Base-by-base conservation (phyloP, 2,329 filamentous ascomycete species). In the Hymenoscyphus fraxineus region DNA sequence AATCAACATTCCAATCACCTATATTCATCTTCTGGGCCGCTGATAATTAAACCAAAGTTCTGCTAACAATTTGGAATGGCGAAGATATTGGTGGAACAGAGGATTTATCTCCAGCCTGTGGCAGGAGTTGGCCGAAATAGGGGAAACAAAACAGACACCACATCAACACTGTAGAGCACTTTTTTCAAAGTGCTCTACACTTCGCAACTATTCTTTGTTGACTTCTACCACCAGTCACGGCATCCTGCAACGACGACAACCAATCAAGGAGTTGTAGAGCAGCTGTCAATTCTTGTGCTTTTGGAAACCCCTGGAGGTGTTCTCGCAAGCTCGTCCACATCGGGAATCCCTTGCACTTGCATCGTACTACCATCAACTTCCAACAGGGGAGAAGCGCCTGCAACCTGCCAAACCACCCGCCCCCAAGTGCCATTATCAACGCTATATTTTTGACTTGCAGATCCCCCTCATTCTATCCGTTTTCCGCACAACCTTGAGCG, bases 281-380 rank as follows among this genome's bases (percentile, higher is more conserved):
- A 27, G 44, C n/a, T 51, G 44, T 51, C 44, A 51, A 22, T 22
- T 16, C 9, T 51, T 19, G 44, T 51, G 44, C 44, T 22, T 51
- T 51, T 51, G 6, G 44, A 10, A 27, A 51, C 44, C 44, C 44
- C 44, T 51, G n/a, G 22, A 51, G n/a, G 7, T 19, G 27, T 22
- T 51, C 39, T 62, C 60, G 60, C 54, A 62, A 62, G 38, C 19
- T 57, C 40, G 10, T 47, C 60, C 31, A 62, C 35, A 47, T 57
- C 41, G 27, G 39, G 39, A 58, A 47, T 40, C 5, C 35, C 39
- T 27, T 51, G 44, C 60, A 38, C 32, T 51, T 44, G 41, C 59
- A 38, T 38, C 22, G 59, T 44, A 12, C 38, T 27, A n/a, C 32
- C 44, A 39, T 16, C n/a, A 22, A 58, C 44, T 51, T 6, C 16